These are phyloP conservation scores for Schoenoplectus triqueter DNA, from an alignment of 202 grass and related monocot genomes.

Conservation along the genomic window DNA sequence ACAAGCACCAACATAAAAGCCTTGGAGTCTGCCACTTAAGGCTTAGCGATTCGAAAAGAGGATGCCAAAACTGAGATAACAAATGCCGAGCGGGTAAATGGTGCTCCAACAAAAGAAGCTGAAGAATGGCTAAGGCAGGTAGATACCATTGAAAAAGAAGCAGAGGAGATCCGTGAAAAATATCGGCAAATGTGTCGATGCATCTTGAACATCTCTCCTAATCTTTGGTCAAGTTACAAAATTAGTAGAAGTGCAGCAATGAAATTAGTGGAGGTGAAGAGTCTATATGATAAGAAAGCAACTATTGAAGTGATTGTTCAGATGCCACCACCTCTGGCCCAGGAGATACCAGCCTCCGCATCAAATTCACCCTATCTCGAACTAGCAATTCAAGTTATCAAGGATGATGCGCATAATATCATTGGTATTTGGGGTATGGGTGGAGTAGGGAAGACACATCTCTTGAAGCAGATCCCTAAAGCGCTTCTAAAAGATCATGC, in stretches of 20 bases:
- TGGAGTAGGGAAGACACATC: neutral
- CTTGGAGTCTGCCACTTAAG: neutral
- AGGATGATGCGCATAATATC: neutral
- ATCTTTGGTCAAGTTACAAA: neutral
- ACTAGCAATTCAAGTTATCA: slow-evolving; percentile 8
- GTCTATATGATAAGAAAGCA: neutral
- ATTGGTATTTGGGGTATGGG: slow-evolving; percentile 44
- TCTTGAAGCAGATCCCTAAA: slow-evolving; percentile 37
- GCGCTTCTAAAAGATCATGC: neutral
- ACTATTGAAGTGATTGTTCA: neutral
- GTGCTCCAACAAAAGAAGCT: neutral
- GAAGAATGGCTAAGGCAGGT: neutral
- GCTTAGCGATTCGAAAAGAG: neutral
- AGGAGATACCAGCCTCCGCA: neutral
- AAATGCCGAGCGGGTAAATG: neutral
- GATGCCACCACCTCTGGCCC: neutral
- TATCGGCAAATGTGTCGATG: neutral
- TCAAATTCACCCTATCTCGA: neutral
- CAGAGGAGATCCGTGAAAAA: neutral
- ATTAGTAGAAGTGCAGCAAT: slow-evolving; percentile 9
- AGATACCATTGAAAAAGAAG: neutral
- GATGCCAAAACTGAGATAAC: neutral
- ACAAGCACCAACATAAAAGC: neutral
- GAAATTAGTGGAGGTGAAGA: neutral
- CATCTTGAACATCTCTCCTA: neutral